Evolutionary conservation across 1,284 basidiomycete species (phyloP), one percentile per base, ranked within the genome.

Genomic region (Retiboletus fuscus): DNA sequence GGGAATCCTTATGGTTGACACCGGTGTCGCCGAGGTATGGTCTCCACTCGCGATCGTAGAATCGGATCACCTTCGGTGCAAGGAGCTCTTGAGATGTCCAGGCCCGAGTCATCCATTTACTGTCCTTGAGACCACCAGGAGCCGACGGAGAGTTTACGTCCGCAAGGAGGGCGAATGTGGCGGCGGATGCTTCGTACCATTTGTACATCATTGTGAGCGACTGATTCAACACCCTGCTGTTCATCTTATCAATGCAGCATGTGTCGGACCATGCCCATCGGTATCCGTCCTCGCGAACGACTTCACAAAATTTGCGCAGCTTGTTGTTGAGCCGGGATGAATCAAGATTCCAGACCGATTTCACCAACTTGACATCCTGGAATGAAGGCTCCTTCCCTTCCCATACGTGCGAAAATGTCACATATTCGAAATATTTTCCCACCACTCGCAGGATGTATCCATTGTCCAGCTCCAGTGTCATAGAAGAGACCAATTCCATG

Each of bases 11-110:
- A 47, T 74, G 75, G 47, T 76, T 74, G 24, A 34, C 1, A 30
- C n/a, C 22, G 24, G 18, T 41, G 22, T 75, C 75, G 7, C 49
- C 43, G 4, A 69, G 74, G 34, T 77, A 77, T 1, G 64, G 47
- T 3, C 68, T 62, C 74, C 74, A 77, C 30, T 66, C 12, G 16
- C 10, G 18, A 24, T 41, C 7, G 28, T 68, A 63, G 55, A 68
- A 68, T 47, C 75, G 53, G 49, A 79, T 60, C 11, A 66, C 49
- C 6, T 64, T 68, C 16, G 73, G 70, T 24, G 69, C 61, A 30
- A 74, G 75, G 28, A 74, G 62, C n/a, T 76, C 74, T 41, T 74
- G 76, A 3, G 49, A 10, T 3, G 76, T 77, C 76, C 76, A 75
- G 5, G 61, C 74, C 24, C 72, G 68, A 1, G 8, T 67, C 69